These are phyloP conservation scores for Aspergillus pseudotamarii DNA, from an alignment of 2,329 filamentous ascomycete genomes.

Conservation along the genomic window DNA sequence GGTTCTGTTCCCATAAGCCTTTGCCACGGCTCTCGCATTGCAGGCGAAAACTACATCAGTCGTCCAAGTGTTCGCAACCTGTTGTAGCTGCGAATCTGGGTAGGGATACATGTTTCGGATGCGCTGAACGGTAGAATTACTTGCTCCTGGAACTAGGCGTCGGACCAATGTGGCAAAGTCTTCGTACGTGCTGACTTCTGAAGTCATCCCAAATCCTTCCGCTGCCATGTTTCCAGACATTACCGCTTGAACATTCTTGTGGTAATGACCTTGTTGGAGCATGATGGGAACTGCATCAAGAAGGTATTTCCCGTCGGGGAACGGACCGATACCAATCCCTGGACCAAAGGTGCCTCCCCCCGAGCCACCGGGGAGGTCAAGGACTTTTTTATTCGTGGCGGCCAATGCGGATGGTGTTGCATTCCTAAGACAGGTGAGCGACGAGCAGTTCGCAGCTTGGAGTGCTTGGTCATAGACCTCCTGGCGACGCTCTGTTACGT, in stretches of 20 bases:
- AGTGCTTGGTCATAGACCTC: background rate
- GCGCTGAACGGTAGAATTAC: background rate
- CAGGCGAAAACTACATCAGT: background rate
- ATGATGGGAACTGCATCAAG: background rate
- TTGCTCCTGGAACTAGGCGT: background rate
- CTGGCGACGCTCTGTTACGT: background rate
- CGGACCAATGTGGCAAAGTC: background rate
- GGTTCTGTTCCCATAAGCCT: background rate
- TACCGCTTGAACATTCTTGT: background rate
- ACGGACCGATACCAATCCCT: background rate
- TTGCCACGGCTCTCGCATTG: background rate
- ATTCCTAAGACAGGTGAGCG: background rate
- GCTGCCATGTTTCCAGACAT: background rate
- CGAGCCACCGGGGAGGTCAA: background rate
- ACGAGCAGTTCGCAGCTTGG: background rate
- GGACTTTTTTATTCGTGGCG: background rate
- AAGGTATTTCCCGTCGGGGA: background rate
- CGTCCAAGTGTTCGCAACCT: background rate
- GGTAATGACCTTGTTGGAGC: background rate
- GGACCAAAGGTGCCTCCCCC: background rate
- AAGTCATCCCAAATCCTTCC: background rate
- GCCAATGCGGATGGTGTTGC: background rate
- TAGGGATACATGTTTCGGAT: constrained; percentile 1
- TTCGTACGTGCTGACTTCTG: background rate
- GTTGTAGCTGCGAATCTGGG: constrained; percentile 2